These are phyloP conservation scores for Lactarius hengduanensis DNA, from an alignment of 768 basidiomycete species.

Conservation along the genomic window DNA sequence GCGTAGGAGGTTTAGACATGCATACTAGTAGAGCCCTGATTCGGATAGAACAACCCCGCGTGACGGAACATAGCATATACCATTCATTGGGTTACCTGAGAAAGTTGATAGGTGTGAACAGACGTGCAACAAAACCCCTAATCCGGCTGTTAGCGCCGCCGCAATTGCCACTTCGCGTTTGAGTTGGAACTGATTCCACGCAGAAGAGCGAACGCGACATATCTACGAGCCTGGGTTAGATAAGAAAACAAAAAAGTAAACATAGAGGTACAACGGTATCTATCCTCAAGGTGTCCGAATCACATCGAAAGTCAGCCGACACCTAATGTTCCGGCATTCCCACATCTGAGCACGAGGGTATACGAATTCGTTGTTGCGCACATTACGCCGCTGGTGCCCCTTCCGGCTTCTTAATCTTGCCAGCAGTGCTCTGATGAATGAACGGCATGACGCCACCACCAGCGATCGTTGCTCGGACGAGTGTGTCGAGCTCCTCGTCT, in stretches of 20 bases:
- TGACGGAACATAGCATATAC: no score
- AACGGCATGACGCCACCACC: no score
- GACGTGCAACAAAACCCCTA: no score
- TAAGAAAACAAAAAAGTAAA: background rate
- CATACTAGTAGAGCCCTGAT: no score
- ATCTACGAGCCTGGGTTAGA: background rate
- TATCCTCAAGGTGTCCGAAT: background rate
- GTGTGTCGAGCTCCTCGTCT: constrained; percentile 56
- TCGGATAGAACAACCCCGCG: no score
- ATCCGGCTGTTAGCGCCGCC: no score
- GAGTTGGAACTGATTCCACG: background rate
- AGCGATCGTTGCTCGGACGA: background rate
- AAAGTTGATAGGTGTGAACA: no score
- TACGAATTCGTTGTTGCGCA: background rate
- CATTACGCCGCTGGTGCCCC: constrained; percentile 6
- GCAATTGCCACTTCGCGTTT: no score
- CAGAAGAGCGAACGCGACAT: background rate
- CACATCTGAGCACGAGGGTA: background rate
- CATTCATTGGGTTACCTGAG: no score
- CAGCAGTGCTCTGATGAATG: no score
- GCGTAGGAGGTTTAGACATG: no score
- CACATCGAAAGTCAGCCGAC: background rate
- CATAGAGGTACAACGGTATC: background rate
- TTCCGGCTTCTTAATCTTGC: no score
- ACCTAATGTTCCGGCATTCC: background rate